These are phyloP conservation scores for Elymus sibiricus DNA, from an alignment of 176 grass and related monocot species.

Conservation along the genomic window DNA sequence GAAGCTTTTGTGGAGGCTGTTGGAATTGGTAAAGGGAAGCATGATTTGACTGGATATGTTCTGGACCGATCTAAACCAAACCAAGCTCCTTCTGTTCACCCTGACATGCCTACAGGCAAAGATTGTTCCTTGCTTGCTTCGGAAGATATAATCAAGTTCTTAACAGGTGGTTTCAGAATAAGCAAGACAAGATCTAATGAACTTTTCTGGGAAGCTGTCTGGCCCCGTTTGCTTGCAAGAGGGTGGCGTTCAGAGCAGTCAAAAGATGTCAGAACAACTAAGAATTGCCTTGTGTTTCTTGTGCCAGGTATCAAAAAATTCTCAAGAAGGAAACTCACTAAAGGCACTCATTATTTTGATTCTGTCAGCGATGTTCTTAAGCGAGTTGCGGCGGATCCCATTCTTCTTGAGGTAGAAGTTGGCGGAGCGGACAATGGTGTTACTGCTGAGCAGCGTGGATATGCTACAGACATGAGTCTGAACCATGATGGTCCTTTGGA, in stretches of 20 bases:
- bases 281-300: constrained; percentile 72
- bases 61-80: constrained; percentile 59
- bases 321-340: constrained; percentile 67
- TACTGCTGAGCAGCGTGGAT: constrained; percentile 34
- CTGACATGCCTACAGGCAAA: constrained; percentile 81
- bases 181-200: constrained; percentile 92
- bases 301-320: constrained; percentile 67
- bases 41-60: constrained; percentile 70
- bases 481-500: constrained; percentile 36
- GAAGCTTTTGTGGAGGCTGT: constrained; percentile 63
- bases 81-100: constrained; percentile 37
- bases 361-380: constrained; percentile 83
- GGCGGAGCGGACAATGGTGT: constrained; percentile 27
- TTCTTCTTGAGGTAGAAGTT: constrained; percentile 68
- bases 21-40: constrained; percentile 75
- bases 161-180: constrained; percentile 92
- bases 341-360: constrained; percentile 93
- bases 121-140: constrained; percentile 74
- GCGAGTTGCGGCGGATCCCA: constrained; percentile 63
- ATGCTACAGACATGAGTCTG: constrained; percentile 24
- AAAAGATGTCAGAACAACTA: constrained; percentile 61
- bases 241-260: constrained; percentile 98
- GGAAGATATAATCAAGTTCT: constrained; percentile 87
- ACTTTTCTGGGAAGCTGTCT: constrained; percentile 97
- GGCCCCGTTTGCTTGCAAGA: constrained; percentile 90